These are phyloP conservation scores for Mycena floridula DNA, from an alignment of 768 basidiomycete species.

Conservation along the genomic window DNA sequence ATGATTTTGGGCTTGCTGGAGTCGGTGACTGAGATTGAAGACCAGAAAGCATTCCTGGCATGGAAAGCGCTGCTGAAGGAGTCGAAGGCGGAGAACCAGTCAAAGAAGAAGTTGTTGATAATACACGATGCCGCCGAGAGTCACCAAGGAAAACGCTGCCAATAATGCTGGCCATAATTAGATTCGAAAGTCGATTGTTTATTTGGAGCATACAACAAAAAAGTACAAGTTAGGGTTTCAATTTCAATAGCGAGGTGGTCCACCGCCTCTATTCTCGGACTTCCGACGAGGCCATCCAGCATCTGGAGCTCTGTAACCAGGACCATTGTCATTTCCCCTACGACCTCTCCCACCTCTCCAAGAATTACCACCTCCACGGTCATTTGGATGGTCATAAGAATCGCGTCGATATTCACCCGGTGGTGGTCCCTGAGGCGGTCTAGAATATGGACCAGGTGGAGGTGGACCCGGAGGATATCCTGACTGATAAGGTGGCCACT, in stretches of 20 bases:
- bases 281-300: too few species aligned
- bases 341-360: slow-evolving; percentile 23
- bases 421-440: slow-evolving; percentile 20
- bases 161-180: slow-evolving; percentile 16
- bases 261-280: too few species aligned
- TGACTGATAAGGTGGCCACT: slow-evolving; percentile 8
- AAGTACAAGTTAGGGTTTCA: too few species aligned
- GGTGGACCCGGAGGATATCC: slow-evolving; percentile 17
- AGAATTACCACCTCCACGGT: slow-evolving; percentile 23
- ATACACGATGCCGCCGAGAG: slow-evolving; percentile 55
- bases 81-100: slow-evolving; percentile 21
- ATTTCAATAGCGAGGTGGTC: too few species aligned
- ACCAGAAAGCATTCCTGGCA: slow-evolving; percentile 25
- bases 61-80: slow-evolving; percentile 34
- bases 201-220: too few species aligned
- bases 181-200: neutral
- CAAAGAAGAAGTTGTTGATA: slow-evolving; percentile 45
- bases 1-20: slow-evolving; percentile 7
- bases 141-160: slow-evolving; percentile 84
- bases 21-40: slow-evolving; percentile 16
- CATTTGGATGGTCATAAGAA: slow-evolving; percentile 26
- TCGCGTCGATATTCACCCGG: slow-evolving; percentile 23
- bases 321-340: too few species aligned
- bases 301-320: too few species aligned
- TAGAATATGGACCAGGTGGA: slow-evolving; percentile 18